Conservation (phyloP, 495 filamentous ascomycete species). For the Neurospora sp. region DNA sequence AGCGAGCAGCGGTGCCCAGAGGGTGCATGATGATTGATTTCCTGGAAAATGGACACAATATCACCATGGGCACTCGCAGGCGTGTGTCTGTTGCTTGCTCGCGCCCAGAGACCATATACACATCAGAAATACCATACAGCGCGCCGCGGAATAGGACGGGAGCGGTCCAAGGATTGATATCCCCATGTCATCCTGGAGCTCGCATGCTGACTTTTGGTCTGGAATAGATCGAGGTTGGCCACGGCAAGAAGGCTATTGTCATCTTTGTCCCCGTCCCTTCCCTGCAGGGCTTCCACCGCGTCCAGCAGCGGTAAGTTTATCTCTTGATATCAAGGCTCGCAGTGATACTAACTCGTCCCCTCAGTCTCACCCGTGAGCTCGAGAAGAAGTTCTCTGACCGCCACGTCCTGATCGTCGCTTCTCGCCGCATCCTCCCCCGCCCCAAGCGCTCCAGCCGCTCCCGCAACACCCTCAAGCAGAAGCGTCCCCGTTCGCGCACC, state of each 20-base stretch:
- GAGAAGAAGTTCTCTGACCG: constrained; percentile 99
- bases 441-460: constrained; percentile 93
- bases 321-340: background rate
- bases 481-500: constrained; percentile 94
- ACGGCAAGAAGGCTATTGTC: constrained; percentile 99
- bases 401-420: constrained; percentile 96
- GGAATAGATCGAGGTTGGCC: constrained; percentile 92
- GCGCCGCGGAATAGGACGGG: constrained; percentile 52
- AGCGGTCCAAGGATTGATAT: constrained; percentile 52
- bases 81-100: constrained; percentile 4
- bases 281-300: constrained; percentile 89
- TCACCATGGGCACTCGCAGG: constrained; percentile 3
- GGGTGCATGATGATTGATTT: background rate
- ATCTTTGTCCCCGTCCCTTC: constrained; percentile 99
- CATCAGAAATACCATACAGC: constrained; percentile 22
- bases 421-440: constrained; percentile 95
- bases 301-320: constrained; percentile 87
- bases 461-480: constrained; percentile 89
- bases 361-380: constrained; percentile 94
- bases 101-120: constrained; percentile 13
- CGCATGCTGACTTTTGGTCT: constrained; percentile 58
- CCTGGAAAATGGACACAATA: background rate
- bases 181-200: constrained; percentile 40
- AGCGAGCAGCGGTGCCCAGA: background rate
- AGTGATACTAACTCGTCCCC: constrained; percentile 10